Evolutionary conservation across 1,139 yeast genomes (phyloP), one percentile per base, ranked within the genome.

Genomic region (Suhomyces maxii): DNA sequence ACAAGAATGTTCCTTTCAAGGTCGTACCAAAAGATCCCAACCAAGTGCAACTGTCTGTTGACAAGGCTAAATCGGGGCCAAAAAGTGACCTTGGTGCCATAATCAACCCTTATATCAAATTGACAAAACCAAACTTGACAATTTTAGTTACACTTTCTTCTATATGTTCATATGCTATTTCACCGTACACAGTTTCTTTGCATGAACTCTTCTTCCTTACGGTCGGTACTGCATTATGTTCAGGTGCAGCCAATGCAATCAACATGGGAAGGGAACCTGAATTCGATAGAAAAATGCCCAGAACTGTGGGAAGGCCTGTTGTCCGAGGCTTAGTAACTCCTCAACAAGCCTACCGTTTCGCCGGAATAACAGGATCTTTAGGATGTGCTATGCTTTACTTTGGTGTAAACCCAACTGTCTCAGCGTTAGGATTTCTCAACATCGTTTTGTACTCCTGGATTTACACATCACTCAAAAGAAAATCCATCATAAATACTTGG

Each of bases 211-310:
- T 86, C 37, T 83, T 84, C 54, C 71, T 93, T 34, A 88, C 97
- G 0, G 64, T 79, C 0, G 99, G 99, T 12, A 93, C 98, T 0
- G 82, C 93, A 1, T 68, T 93, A 39, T 81, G 95, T 55, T 89
- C 97, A 0, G 95, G 96, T 8, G 83, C 97, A 2, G 99, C 99
- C 1, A 93, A 93, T 67, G 96, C 98, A 3, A 89, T 93, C 44
- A 93, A 93, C 62, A 93, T 91, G 96, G 98, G 91, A 1, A 76
- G 99, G 52, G 99, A 93, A 65, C 96, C 97, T 7, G 86, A 82
- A 28, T 93, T 82, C 61, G 99, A 93, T 61, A 79, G 80, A 42
- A 79, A 80, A 60, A 95, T 93, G 99, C 80, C 87, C 2, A 75
- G 99, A 58, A 93, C 99, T 0, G 82, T 87, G 18, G 80, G 84